Conservation (phyloP, 805 yeast genomes). For the Yamadazyma endophytica region DNA sequence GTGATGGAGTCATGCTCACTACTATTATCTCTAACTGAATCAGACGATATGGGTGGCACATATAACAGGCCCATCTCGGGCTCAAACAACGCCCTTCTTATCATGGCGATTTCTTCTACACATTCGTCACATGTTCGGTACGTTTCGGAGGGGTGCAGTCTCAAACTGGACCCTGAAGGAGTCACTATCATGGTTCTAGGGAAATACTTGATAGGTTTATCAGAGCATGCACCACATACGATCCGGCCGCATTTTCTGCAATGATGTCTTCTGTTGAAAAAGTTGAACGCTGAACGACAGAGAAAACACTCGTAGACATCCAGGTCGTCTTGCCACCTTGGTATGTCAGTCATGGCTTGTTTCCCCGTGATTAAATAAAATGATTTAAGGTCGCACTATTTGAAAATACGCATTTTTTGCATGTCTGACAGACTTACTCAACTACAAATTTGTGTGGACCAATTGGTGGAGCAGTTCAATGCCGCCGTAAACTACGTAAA, state of each 20-base stretch:
- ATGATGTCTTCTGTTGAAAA: conserved; percentile 75
- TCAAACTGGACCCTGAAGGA: conserved; percentile 45
- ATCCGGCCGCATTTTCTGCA: conserved; percentile 80
- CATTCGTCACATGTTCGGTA: conserved; percentile 79
- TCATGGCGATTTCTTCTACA: conserved; percentile 55
- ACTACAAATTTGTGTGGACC: conserved; percentile 83
- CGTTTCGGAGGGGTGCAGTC: conserved; percentile 49
- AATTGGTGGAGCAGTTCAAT: conserved; percentile 72
- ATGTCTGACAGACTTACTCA: conserved; percentile 91
- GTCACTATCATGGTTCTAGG: conserved; percentile 57
- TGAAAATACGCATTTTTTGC: not conserved
- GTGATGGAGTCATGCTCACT: too few relatives aligned
- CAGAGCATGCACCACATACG: conserved; percentile 69
- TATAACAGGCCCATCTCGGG: too few relatives aligned
- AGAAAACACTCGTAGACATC: conserved; percentile 49
- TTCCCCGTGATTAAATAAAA: too few relatives aligned
- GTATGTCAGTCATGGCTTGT: conserved; percentile 5
- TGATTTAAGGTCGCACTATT: too few relatives aligned
- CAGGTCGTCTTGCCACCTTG: conserved; percentile 71
- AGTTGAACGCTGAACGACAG: conserved; percentile 50
- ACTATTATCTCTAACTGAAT: too few relatives aligned
- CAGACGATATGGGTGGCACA: too few relatives aligned
- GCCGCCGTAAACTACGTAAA: conserved; percentile 71
- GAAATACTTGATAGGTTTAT: conserved; percentile 47
- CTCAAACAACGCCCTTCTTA: conserved; percentile 34